Base-by-base conservation (phyloP, 345 rosid genomes). In the Hibiscus syriacus region DNA sequence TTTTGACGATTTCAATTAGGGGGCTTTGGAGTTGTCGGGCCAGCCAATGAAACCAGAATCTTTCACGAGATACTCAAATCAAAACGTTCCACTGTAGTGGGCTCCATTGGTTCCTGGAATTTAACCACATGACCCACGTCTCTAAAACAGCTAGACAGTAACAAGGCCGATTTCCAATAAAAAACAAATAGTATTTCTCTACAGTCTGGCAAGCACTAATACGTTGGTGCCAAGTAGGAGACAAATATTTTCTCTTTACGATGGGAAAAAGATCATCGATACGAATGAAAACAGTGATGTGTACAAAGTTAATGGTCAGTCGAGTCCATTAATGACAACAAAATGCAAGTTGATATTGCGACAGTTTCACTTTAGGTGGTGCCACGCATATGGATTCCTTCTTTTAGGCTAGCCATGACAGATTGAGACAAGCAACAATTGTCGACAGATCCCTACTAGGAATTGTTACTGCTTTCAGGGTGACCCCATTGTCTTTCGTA, bases 11-110 rank as follows among this genome's bases (percentile, higher is more conserved):
- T n/a, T n/a, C n/a, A n/a, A n/a, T n/a, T n/a, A n/a, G n/a, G n/a
- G n/a, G n/a, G n/a, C n/a, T n/a, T n/a, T n/a, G n/a, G 43, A 29
- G 53, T 25, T 56, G 36, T 58, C 68, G 36, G 58, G 68, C 22
- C 70, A 61, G 39, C 57, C 61, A 55, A 55, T 55, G 53, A 11
- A 55, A 48, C 25, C 10, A 26, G 72, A 69, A 59, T 77, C 69
- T 64, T 66, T 61, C 54, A 49, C 54, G 54, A 67, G 58, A 55
- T 38, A 5, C 66, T 46, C 72, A 22, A 34, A 56, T 55, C 75
- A n/a, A 55, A 49, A 67, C 39, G 34, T 43, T 16, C 54, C 38
- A 43, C 38, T 6, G 16, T 8, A 7, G 67, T 26, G 53, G 64
- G 76, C 23, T 30, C 59, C 45, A 25, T 8, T 16, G 53, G 0